phyloP scores from a whole-genome alignment of 1,284 basidiomycete genomes.

The Coniophora puteana region DNA sequence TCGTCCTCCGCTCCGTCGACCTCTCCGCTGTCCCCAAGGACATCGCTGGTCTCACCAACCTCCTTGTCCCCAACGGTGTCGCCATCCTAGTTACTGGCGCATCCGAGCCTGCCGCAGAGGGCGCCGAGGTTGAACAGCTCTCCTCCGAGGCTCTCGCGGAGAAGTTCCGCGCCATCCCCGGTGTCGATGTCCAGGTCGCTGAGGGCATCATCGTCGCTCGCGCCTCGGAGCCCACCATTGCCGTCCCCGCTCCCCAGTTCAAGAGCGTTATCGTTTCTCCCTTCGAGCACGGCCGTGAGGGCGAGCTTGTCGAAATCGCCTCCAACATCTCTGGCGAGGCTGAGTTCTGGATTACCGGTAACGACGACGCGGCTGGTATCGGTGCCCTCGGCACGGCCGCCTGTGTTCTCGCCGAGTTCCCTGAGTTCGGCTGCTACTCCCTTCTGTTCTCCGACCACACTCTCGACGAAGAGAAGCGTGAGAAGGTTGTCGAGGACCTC shows the following conservation, averaged over 20 bases:
- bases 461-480: conserved; percentile 18
- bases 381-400: conserved; percentile 25
- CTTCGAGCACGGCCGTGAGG: conserved; percentile 22
- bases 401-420: conserved; percentile 24
- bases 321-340: conserved; percentile 21
- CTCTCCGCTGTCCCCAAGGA: too few species aligned
- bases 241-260: conserved; percentile 14
- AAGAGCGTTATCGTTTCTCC: conserved; percentile 22
- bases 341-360: conserved; percentile 26
- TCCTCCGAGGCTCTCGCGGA: too few species aligned
- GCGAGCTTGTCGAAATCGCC: conserved; percentile 20
- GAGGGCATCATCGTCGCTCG: conserved; percentile 12
- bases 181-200: too few species aligned
- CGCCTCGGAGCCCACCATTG: conserved; percentile 11
- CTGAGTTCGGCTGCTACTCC: conserved; percentile 23
- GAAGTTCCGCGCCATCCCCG: too few species aligned
- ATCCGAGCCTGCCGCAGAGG: too few species aligned
- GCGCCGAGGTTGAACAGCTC: too few species aligned
- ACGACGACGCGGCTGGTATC: conserved; percentile 25
- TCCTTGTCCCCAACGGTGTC: too few species aligned
- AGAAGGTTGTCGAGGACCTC: conserved; percentile 21
- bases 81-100: too few species aligned
- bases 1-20: too few species aligned
- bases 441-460: conserved; percentile 26
- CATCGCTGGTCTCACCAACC: too few species aligned